A percentile compares a stretch with the other conserved stretches of the same genome.
phyloP scores from a whole-genome alignment of 2,329 filamentous ascomycete species.

The Exophiala viscosa region DNA sequence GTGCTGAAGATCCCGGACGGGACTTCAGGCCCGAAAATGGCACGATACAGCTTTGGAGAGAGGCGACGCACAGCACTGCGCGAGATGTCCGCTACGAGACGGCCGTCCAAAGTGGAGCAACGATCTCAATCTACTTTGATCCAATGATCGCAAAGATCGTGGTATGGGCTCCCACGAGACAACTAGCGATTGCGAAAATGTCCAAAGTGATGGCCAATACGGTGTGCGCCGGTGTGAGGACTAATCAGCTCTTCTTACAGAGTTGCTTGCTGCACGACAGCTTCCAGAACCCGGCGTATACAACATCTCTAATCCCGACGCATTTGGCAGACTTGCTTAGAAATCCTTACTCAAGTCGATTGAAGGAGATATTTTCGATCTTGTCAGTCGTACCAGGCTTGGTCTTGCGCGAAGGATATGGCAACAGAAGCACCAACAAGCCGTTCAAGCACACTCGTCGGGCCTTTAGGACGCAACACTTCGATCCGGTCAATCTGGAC shows the following conservation, averaged over 20 bases:
- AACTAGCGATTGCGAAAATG: slow-evolving; percentile 38
- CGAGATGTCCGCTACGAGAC: slow-evolving; percentile 42
- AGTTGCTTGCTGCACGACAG: slow-evolving; percentile 27
- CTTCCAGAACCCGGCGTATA: slow-evolving; percentile 47
- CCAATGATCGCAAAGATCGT: slow-evolving; percentile 48
- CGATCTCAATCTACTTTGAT: slow-evolving; percentile 46
- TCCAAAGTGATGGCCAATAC: slow-evolving; percentile 33
- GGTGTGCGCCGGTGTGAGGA: slow-evolving; percentile 66
- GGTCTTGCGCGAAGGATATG: slow-evolving; percentile 10
- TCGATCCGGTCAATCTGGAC: slow-evolving; percentile 33
- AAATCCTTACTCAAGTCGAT: slow-evolving; percentile 17
- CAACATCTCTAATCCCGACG: slow-evolving; percentile 32
- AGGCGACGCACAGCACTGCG: slow-evolving; percentile 18
- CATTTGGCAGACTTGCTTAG: slow-evolving; percentile 31
- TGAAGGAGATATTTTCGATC: slow-evolving; percentile 11
- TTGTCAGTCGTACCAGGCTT: slow-evolving; percentile 25
- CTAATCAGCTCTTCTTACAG: slow-evolving; percentile 34
- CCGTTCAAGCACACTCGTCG: slow-evolving; percentile 29
- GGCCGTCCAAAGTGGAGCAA: slow-evolving; percentile 36
- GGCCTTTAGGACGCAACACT: slow-evolving; percentile 35
- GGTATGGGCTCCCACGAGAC: slow-evolving; percentile 41
- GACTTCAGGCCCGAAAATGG: slow-evolving; percentile 40
- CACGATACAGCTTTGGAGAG: slow-evolving; percentile 35
- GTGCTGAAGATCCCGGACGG: slow-evolving; percentile 41
- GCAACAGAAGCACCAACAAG: not conserved